A percentile compares a stretch with the other conserved stretches of the same genome.
Conservation (phyloP, 192 early-diverging fungal species). For the Podila epicladia region DNA sequence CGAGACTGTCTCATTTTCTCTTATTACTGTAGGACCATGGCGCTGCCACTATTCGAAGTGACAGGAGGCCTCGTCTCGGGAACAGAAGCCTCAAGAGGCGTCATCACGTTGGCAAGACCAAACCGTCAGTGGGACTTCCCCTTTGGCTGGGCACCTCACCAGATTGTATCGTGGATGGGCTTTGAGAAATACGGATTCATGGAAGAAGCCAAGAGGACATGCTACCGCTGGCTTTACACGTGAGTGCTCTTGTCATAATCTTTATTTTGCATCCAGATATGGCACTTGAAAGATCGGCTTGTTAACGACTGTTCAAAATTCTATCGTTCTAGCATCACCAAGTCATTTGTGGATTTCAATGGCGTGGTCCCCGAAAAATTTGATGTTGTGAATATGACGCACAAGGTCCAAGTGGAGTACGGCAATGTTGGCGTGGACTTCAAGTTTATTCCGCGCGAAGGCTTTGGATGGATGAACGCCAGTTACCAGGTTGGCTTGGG, state of each 20-base stretch:
- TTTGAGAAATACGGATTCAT: constrained; percentile 84
- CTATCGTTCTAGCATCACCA: constrained; percentile 70
- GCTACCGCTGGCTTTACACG: constrained; percentile 97
- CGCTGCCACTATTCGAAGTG: constrained; percentile 88
- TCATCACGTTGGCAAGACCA: constrained; percentile 82
- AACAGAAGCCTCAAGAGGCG: constrained; percentile 90
- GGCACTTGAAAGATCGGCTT: background rate
- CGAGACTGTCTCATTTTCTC: constrained; percentile 1
- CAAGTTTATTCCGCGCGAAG: constrained; percentile 92
- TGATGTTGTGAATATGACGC: constrained; percentile 92
- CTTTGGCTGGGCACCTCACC: constrained; percentile 99
- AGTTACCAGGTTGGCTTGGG: constrained; percentile 85
- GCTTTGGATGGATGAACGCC: constrained; percentile 99
- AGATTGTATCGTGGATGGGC: constrained; percentile 96
- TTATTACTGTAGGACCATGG: constrained; percentile 23
- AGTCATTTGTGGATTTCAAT: constrained; percentile 96
- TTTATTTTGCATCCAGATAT: background rate
- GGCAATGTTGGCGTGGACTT: constrained; percentile 96
- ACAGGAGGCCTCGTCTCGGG: constrained; percentile 92
- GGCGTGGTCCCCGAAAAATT: constrained; percentile 98
- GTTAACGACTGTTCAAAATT: background rate
- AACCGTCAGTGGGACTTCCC: constrained; percentile 97
- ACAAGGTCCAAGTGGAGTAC: constrained; percentile 94
- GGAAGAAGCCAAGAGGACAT: constrained; percentile 76
- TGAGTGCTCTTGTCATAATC: constrained; percentile 31